phyloP scores from a whole-genome alignment of 306 rosid species.

The Dalbergia cochinchinensis region DNA sequence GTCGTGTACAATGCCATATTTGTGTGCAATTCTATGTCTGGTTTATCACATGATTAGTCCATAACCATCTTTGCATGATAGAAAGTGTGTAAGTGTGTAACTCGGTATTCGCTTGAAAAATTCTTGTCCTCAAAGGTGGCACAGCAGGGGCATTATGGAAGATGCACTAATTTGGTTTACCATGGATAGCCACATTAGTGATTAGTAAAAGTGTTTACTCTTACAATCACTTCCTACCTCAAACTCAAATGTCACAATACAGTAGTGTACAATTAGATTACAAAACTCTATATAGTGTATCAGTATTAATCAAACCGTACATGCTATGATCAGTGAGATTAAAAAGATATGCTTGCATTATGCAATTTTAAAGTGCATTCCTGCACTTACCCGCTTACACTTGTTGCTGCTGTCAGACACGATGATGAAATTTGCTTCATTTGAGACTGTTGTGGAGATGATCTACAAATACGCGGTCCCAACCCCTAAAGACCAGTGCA shows the following conservation, averaged over 20 bases:
- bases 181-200: too few relatives aligned
- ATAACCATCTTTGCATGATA: background rate
- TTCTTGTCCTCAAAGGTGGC: background rate
- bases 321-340: background rate
- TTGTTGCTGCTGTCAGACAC: slow-evolving; percentile 57
- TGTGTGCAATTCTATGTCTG: background rate
- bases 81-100: background rate
- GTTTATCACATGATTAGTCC: background rate
- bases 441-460: slow-evolving; percentile 74
- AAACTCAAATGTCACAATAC: too few relatives aligned
- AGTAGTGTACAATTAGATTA: too few relatives aligned
- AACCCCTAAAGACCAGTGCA: slow-evolving; percentile 71
- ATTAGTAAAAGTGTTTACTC: too few relatives aligned
- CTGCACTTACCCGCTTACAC: background rate
- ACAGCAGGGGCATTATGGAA: background rate
- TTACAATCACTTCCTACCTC: too few relatives aligned
- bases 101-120: background rate
- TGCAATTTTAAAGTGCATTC: slow-evolving; percentile 23
- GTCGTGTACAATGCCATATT: slow-evolving; percentile 37
- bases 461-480: slow-evolving; percentile 71
- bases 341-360: background rate
- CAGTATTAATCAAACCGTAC: background rate
- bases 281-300: background rate
- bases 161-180: background rate
- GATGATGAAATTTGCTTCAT: slow-evolving; percentile 87